Evolutionary conservation across 140 eudicot species (phyloP), one percentile per base, ranked within the genome.

Genomic region (Eryngium alpinum): DNA sequence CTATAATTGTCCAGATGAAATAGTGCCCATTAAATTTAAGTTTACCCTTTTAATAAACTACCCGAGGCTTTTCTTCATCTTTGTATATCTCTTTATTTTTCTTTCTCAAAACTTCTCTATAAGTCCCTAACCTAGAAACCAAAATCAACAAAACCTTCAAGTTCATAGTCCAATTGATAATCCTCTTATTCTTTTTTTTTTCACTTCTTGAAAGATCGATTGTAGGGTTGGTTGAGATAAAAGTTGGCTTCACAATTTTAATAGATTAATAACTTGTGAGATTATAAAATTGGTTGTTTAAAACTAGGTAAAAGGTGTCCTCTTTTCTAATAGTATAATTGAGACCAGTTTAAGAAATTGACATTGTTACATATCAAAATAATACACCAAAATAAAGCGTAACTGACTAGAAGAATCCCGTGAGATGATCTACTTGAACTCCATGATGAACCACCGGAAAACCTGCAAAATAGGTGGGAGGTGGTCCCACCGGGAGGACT

Each of bases 1-100:
- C 84, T 91, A 79, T 95, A 95, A 86, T 92, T 95, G 81, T 95
- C 99, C 87, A 95, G 87, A 72, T 91, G 99, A 88, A 77, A 95
- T 97, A 91, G 92, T 97, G 51, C 97, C 96, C 95, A 95, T 79
- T 44, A 95, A 82, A 88, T 87, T 88, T 80, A 87, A 88, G 81
- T 82, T 86, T 66, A 79, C 44, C 81, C 51, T 18, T 72, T 81
- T 75, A n/a, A n/a, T 82, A 85, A 51, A 79, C 81, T 59, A 72
- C 27, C 56, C 75, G 9, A 21, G 51, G 56, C 56, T 80, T 80
- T 81, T 82, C 87, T 77, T 43, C 88, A 84, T 77, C 75, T 78
- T 76, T 44, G 13, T 31, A 31, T 43, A 63, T 69, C 44, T 80
- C 72, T 27, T 44, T 69, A 65, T 79, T 87, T 56, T 84, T 87